Evolutionary conservation across 164 flowering plant species (phyloP), one percentile per base, ranked within the genome.

Genomic region (Chloranthus sessilifolius): DNA sequence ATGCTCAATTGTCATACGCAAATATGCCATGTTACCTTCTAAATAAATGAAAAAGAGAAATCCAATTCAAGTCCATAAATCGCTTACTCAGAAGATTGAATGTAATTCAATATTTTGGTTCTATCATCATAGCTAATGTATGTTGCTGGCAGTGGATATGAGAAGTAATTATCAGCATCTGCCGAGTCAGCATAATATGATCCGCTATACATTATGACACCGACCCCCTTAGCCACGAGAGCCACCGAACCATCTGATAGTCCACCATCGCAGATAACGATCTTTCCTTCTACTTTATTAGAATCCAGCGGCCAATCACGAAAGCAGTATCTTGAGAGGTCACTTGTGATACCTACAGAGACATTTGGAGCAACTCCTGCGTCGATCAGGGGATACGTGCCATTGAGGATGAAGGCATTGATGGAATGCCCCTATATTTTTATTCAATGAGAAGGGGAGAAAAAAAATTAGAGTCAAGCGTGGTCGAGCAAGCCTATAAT

Each of bases 121-220:
- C 72, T 79, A 55, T 75, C 76, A 4, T 39, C 14, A 4, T n/a
- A 1, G 9, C 30, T 29, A 25, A 83, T 5, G 34, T 47, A 37
- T 5, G 79, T 40, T 11, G 66, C 68, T 4, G 83, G 69, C 19
- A 80, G 4, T 5, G 80, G 71, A 12, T 58, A 65, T 24, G 43
- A 10, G 37, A 37, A 60, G n/a, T n/a, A n/a, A n/a, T n/a, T n/a
- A n/a, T n/a, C n/a, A n/a, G n/a, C n/a, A n/a, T n/a, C n/a, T n/a
- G n/a, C n/a, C n/a, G n/a, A n/a, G n/a, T n/a, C n/a, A n/a, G n/a
- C n/a, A n/a, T n/a, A n/a, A n/a, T n/a, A n/a, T n/a, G n/a, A n/a
- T n/a, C n/a, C n/a, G n/a, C n/a, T n/a, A n/a, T n/a, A n/a, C n/a
- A n/a, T 20, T 24, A 58, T 43, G 11, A 17, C 8, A 10, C 62